Base-by-base conservation (phyloP, 345 rosid species). In the Conringia planisiliqua region DNA sequence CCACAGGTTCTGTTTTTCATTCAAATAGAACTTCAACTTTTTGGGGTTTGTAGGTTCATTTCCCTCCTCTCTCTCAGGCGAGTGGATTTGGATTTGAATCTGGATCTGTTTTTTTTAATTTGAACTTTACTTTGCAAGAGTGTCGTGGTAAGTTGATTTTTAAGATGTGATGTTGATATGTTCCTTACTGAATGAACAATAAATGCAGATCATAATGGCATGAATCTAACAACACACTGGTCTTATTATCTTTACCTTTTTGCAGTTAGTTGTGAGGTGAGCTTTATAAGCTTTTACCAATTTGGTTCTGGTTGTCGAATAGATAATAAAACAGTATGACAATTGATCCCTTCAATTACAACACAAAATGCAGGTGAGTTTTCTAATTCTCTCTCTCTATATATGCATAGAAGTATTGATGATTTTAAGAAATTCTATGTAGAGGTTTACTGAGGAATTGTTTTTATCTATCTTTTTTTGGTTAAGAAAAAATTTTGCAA, bases 361-460 rank as follows among this genome's bases (percentile, higher is more conserved):
- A 70, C 40, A 76, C 52, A 62, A 73, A 44, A 48, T 77, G 64
- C 73, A 82, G 82, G 88, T 83, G 68, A 42, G 76, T 71, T 55
- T 20, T 27, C 62, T n/a, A 26, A 62, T 16, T 26, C 32, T 80
- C 57, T 62, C 18, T 27, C 36, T 39, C 9, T 16, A 22, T 6
- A 51, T 44, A 11, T n/a, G 29, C 39, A 2, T 61, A n/a, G n/a
- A n/a, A 59, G 46, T 24, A 48, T 2, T 73, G 20, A 43, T 75
- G 39, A 56, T 7, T 32, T 57, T 24, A 16, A 43, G 40, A 65
- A 46, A 38, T 65, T 62, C 14, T 36, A 14, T 39, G 5, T 39
- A 77, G 35, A 77, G 46, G 40, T 44, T 1, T 26, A 48, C 3
- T 77, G 76, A 65, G 42, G 70, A 63, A 62, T 27, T 44, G 12